Evolutionary conservation across 352 stramenopile species (phyloP), one percentile per base, ranked within the genome.

Genomic region (Phytophthora pluvialis): DNA sequence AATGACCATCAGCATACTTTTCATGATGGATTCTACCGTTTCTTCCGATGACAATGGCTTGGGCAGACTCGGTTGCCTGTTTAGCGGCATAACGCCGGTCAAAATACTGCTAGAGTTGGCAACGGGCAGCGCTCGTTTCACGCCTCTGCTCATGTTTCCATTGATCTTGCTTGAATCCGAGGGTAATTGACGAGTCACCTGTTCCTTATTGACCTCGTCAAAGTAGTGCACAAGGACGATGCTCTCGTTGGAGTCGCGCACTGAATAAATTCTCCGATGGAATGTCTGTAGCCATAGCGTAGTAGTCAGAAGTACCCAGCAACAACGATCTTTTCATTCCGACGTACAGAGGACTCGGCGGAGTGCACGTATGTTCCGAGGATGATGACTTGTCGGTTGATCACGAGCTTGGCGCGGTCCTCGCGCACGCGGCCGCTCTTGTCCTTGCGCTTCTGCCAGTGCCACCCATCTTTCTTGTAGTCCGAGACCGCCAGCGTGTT

Each of bases 171-270:
- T 59, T 38, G 16, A 43, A 25, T 54, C 21, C 8, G 40, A 45
- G 5, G 36, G 32, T n/a, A 38, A 25, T 25, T 40, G 60, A 59
- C 43, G 29, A 52, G 26, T 16, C 26, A 45, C 40, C 16, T 32
- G 31, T 16, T 69, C 47, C 65, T 91, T 94, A 62, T 89, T 73
- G 4, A 73, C 60, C 70, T 94, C 85, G 35, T 95, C 83, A 68
- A 95, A 91, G 72, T 95, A 95, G 54, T 95, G 88, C 3, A 95
- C 88, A n/a, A 95, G 83, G 18, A 95, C 78, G 33, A 94, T 77
- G 32, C 78, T 73, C 18, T 87, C 72, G 10, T 88, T 75, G 2
- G 73, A 80, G 57, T 92, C 83, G 29, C 88, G 83, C 40, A 95
- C 59, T 8, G 75, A 82, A 58, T 95, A 95, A 62, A 81, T 93